A percentile compares a stretch with the other conserved stretches of the same genome.
phyloP scores from a whole-genome alignment of 495 filamentous ascomycete genomes.

The Hypoxylon lienhwacheense region DNA sequence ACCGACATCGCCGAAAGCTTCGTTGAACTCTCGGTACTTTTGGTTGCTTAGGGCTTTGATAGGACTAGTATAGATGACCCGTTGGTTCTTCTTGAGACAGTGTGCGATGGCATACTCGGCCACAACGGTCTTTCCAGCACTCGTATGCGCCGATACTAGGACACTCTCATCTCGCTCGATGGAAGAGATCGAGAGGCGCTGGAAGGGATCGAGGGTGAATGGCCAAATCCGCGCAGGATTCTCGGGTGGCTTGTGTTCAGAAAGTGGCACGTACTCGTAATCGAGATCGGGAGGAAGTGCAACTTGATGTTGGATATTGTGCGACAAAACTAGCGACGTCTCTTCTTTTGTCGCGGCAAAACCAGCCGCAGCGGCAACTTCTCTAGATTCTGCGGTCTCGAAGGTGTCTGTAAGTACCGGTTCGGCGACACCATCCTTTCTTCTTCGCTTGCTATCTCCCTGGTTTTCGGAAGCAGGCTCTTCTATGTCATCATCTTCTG shows the following conservation, averaged over 20 bases:
- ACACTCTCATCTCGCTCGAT: conserved; percentile 96
- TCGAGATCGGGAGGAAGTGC: conserved; percentile 79
- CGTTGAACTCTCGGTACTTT: conserved; percentile 94
- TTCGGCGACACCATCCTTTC: conserved; percentile 70
- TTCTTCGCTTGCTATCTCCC: conserved; percentile 71
- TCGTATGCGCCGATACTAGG: conserved; percentile 94
- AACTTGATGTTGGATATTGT: conserved; percentile 98
- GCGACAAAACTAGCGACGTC: conserved; percentile 75
- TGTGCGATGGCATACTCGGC: conserved; percentile 99
- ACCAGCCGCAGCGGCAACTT: conserved; percentile 80
- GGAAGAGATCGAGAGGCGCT: conserved; percentile 86
- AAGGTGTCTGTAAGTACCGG: conserved; percentile 92
- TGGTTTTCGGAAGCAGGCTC: conserved; percentile 45
- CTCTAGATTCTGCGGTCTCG: conserved; percentile 91
- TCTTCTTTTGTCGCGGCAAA: conserved; percentile 66
- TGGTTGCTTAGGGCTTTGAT: conserved; percentile 99
- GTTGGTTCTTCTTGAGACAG: conserved; percentile 92
- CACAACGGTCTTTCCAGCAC: conserved; percentile 96
- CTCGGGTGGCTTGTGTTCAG: conserved; percentile 82
- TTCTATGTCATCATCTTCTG: conserved; percentile 43
- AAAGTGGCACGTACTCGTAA: conserved; percentile 90
- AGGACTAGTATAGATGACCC: conserved; percentile 98
- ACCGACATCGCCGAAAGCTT: conserved; percentile 94
- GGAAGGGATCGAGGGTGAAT: conserved; percentile 96
- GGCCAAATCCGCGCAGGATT: conserved; percentile 80